Conservation (phyloP, 169 alveolate genomes). For the Babesia bovis region DNA sequence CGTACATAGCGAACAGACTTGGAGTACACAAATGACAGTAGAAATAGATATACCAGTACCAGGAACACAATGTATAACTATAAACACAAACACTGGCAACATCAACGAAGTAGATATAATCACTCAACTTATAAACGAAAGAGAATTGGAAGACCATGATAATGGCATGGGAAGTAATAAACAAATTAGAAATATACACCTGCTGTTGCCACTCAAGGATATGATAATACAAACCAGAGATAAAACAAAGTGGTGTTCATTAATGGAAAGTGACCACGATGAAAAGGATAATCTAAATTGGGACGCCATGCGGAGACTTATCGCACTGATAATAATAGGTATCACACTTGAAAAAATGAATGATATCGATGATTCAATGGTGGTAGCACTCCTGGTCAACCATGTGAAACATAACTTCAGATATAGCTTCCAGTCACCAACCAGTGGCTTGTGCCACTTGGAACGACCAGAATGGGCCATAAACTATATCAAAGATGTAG, state of each 20-base stretch:
- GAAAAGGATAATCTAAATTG: conserved; percentile 10
- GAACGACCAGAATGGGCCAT: conserved; percentile 67
- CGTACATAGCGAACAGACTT: not conserved
- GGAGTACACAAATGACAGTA: not conserved
- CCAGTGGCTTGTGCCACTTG: conserved; percentile 33
- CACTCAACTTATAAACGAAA: not conserved
- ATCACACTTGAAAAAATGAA: conserved; percentile 23
- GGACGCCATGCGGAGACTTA: conserved; percentile 43
- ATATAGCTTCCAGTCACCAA: conserved; percentile 60
- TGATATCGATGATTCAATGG: conserved; percentile 8
- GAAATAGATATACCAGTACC: not conserved
- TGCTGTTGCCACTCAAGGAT: not conserved
- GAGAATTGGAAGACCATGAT: not conserved
- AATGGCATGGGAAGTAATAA: not conserved
- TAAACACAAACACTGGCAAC: not conserved
- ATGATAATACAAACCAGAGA: conserved; percentile 34
- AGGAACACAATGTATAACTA: not conserved
- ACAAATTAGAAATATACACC: not conserved
- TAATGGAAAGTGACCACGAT: conserved; percentile 21
- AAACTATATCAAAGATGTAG: conserved; percentile 36
- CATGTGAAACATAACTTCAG: conserved; percentile 39
- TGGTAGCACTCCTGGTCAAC: conserved; percentile 33
- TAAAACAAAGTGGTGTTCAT: conserved; percentile 45
- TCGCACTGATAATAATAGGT: conserved; percentile 30
- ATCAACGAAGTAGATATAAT: conserved; percentile 26